Percentiles rank a stretch among this genome's conserved stretches.
phyloP scores from a whole-genome alignment of 345 rosid genomes.

The Turritis glabra region DNA sequence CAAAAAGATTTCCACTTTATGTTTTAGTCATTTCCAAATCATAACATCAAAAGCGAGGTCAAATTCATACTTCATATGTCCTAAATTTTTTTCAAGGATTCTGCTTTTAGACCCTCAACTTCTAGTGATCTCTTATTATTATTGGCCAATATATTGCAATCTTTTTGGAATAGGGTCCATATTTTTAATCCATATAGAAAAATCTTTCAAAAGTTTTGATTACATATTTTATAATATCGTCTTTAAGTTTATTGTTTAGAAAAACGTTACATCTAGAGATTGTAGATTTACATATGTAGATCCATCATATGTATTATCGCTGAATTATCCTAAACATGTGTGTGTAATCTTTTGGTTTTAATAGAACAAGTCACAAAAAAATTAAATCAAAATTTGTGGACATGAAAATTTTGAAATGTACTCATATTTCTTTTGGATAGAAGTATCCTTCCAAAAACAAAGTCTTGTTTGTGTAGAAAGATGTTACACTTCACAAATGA shows the following conservation, averaged over 20 bases:
- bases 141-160: conserved; percentile 9
- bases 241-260: neutral
- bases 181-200: neutral
- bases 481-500: neutral
- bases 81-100: conserved; percentile 3
- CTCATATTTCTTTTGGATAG: neutral
- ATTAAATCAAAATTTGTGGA: neutral
- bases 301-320: neutral
- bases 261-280: neutral
- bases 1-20: conserved; percentile 20
- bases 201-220: neutral
- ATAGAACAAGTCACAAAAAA: neutral
- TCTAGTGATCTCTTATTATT: conserved; percentile 26
- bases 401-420: neutral
- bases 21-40: conserved; percentile 39
- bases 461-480: neutral
- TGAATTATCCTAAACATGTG: neutral
- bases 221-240: neutral
- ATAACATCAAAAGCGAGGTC: conserved; percentile 28
- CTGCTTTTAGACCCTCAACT: conserved; percentile 35
- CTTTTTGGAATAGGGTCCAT: conserved; percentile 4
- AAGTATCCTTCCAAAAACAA: neutral
- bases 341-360: neutral
- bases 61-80: conserved; percentile 29
- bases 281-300: neutral